Evolutionary conservation across 2,329 filamentous ascomycete species (phyloP).

Genomic region (Cordyceps javanica): DNA sequence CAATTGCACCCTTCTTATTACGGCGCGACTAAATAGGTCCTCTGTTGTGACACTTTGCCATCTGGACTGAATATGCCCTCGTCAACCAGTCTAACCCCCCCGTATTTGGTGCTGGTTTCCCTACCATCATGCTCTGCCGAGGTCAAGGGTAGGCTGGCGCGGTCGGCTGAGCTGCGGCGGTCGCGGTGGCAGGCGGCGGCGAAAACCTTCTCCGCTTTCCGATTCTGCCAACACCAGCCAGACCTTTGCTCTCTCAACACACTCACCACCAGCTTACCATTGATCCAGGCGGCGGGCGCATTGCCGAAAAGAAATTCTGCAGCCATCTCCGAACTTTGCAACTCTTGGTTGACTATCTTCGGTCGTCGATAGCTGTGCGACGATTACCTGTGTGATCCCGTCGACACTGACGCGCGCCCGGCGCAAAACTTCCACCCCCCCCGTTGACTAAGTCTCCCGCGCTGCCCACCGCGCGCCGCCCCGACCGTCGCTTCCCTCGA

Average conservation of each 20-base stretch:
- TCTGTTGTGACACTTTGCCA: background rate
- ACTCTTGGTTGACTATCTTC: background rate
- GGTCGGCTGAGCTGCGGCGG: background rate
- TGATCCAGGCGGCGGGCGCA: slow-evolving; percentile 7
- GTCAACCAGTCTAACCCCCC: too few species aligned
- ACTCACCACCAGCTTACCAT: slow-evolving; percentile 8
- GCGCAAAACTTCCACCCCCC: slow-evolving; percentile 9
- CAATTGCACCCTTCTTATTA: background rate
- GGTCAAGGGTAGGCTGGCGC: slow-evolving; percentile 5
- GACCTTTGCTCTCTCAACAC: slow-evolving; percentile 7
- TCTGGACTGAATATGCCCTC: background rate
- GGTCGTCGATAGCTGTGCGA: background rate
- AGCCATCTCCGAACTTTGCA: background rate
- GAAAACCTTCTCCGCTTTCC: slow-evolving; percentile 12
- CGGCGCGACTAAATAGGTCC: too few species aligned
- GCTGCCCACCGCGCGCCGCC: background rate
- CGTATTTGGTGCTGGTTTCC: too few species aligned
- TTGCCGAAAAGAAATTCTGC: slow-evolving; percentile 9
- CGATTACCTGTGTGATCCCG: background rate
- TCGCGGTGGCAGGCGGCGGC: background rate
- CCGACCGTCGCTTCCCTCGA: background rate
- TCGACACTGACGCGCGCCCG: slow-evolving; percentile 7
- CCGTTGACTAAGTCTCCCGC: background rate
- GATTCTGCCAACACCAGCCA: slow-evolving; percentile 8
- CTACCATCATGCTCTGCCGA: background rate